A percentile compares a stretch with the other conserved stretches of the same genome.
phyloP scores from a whole-genome alignment of 768 basidiomycete genomes.

The Tulasnella sp. region DNA sequence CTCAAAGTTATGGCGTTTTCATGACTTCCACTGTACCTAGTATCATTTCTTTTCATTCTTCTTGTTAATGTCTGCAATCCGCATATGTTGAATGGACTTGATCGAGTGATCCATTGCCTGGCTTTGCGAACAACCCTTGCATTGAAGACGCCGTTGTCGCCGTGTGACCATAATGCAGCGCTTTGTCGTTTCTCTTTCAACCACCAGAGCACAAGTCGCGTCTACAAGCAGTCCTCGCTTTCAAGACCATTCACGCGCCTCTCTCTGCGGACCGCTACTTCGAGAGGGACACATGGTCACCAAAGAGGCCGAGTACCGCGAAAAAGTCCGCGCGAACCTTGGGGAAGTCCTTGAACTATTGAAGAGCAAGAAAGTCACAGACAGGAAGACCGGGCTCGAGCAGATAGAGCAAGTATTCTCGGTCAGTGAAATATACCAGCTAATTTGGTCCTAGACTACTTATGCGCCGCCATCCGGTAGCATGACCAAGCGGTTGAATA shows the following conservation, averaged over 20 bases:
- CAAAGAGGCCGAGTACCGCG: background rate
- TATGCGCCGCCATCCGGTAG: background rate
- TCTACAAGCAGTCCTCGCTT: background rate
- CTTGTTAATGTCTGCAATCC: background rate
- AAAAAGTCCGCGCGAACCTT: background rate
- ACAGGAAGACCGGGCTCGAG: background rate
- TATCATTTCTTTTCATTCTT: background rate
- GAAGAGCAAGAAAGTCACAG: background rate
- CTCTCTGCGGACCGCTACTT: background rate
- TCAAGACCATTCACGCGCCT: background rate
- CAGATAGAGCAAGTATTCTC: conserved; percentile 5
- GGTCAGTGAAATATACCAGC: background rate
- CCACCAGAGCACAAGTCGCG: background rate
- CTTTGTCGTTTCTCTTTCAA: background rate
- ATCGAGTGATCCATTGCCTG: background rate
- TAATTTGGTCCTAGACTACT: background rate
- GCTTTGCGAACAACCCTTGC: background rate
- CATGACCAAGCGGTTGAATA: conserved; percentile 3
- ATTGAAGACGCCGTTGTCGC: background rate
- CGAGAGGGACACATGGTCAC: background rate
- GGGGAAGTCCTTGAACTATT: background rate
- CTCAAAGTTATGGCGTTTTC: background rate
- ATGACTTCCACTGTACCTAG: background rate
- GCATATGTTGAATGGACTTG: background rate
- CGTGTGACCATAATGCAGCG: background rate